phyloP scores from a whole-genome alignment of 2,329 filamentous ascomycete species.

The Berkeleyomyces basicola region DNA sequence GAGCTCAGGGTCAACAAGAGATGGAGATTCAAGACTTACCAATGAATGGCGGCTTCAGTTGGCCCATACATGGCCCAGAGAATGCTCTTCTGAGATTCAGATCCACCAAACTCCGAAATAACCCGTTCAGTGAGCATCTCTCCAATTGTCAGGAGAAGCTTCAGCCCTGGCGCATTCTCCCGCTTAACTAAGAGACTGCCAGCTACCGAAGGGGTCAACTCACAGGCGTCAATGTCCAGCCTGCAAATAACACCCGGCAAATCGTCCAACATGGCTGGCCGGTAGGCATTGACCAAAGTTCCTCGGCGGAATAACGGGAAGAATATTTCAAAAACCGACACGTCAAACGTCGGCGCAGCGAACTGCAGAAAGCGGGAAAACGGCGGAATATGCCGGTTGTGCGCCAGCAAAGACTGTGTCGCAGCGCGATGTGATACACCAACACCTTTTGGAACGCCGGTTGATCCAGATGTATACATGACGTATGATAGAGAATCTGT shows the following conservation, averaged over 20 bases:
- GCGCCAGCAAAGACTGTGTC: constrained; percentile 67
- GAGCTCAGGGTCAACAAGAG: neutral
- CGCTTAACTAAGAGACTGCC: constrained; percentile 58
- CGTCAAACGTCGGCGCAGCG: constrained; percentile 82
- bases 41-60: constrained; percentile 84
- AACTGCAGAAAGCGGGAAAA: constrained; percentile 81
- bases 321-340: constrained; percentile 90
- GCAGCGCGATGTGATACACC: constrained; percentile 63
- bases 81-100: constrained; percentile 36
- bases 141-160: constrained; percentile 67
- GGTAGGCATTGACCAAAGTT: constrained; percentile 56
- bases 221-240: constrained; percentile 63
- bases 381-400: constrained; percentile 56
- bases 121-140: constrained; percentile 77
- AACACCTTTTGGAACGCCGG: constrained; percentile 78
- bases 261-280: constrained; percentile 56
- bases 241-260: constrained; percentile 48
- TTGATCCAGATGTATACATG: constrained; percentile 88
- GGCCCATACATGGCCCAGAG: constrained; percentile 91
- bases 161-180: constrained; percentile 47
- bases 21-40: constrained; percentile 23
- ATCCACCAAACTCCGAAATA: constrained; percentile 60
- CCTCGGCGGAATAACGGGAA: constrained; percentile 61
- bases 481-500: constrained; percentile 54
- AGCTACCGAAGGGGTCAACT: constrained; percentile 77